Base-by-base conservation (phyloP, 2,329 filamentous ascomycete species). In the Claviceps maximensis region DNA sequence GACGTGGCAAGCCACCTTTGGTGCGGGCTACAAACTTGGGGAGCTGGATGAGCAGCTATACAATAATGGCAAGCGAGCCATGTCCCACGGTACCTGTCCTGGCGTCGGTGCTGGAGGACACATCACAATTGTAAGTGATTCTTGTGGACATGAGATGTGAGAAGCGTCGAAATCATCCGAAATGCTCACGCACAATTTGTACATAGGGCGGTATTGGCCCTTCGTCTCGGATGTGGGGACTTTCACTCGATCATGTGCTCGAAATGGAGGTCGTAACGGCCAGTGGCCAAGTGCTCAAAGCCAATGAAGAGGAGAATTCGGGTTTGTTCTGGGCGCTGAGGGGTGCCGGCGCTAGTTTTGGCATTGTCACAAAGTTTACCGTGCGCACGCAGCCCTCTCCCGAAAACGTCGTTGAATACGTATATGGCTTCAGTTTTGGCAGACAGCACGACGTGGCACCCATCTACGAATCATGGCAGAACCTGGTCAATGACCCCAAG, bases 221-320 rank as follows among this genome's bases (percentile, higher is more conserved):
- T n/a, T 72, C 73, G 56, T 80, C 77, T 5, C 70, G 79, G 21
- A 78, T 79, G 72, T 82, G 78, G 77, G 79, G 79, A 49, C 70
- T 70, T 2, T 70, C 72, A 9, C 67, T 82, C 2, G 79, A 82
- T 58, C 76, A 79, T 38, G 66, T 82, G 29, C 53, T 78, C 45
- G 74, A 74, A 57, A 73, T 76, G 17, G 73, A 79, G 61, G 76
- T 80, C 4, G 78, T 81, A 3, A 78, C 76, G 4, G 74, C 77
- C 3, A 70, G 79, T 55, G 79, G 78, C n/a, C 65, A 65, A 10
- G 70, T 81, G 40, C 61, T 71, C 38, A 70, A 66, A 2, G 76
- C 74, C 9, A 79, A 67, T 57, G 66, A 74, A 44, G 64, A 63
- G 0, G 57, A 73, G 49, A 77, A 80, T 57, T 55, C 67, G 1